Evolutionary conservation across 169 alveolate genomes (phyloP), one percentile per base, ranked within the genome.

Genomic region (Plasmodium berghei): DNA sequence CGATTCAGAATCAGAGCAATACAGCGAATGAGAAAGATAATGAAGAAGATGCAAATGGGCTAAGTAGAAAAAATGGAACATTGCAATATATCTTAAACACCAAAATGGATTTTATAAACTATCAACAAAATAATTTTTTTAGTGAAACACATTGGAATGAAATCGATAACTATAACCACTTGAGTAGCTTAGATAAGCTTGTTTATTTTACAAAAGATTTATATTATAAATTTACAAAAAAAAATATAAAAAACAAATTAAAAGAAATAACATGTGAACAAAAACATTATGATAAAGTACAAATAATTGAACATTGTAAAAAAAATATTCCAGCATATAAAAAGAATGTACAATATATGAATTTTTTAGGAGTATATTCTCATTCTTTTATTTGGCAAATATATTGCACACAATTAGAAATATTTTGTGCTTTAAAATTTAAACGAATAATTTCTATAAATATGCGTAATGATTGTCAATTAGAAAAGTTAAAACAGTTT

Each of bases 371-470:
- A 9, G 90, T 80, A 5, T 59, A 66, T 28, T 66, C 90, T 24
- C 90, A 80, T 40, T 80, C 90, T 40, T 80, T 80, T 28, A 56
- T 80, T n/a, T 80, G 90, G 90, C 90, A 80, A 61, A 62, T 80
- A 9, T 80, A 80, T 28, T 80, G 90, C 55, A 22, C 61, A 40
- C 48, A 80, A 26, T 14, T 67, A 24, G 90, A 80, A 46, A 16
- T 66, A 1, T 80, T 80, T 10, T 80, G 90, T 5, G 69, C 49
- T 0, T 48, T 80, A 4, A 80, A 80, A 40, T 80, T 80, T 67
- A 80, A 54, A 20, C 74, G 75, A 1, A 55, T 80, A 1, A 26
- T 18, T 22, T 34, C 42, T 34, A 34, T 34, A 34, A 34, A 4
- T 34, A 34, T 45, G 0, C 20, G 77, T 45, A 9, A 9, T 16